Evolutionary conservation across 73 alveolate genomes (phyloP).

Genomic region (Paramecium pentaurelia): DNA sequence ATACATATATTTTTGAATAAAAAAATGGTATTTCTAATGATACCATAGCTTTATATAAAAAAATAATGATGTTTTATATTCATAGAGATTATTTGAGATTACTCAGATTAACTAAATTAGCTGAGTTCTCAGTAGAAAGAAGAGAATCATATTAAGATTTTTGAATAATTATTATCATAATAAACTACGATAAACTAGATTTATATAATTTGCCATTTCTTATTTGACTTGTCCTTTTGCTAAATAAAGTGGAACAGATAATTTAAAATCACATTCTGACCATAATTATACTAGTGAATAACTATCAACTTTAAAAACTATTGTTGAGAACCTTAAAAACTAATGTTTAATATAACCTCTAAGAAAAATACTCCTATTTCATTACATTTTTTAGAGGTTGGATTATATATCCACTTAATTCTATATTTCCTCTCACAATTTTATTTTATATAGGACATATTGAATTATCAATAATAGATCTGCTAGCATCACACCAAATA

Average conservation of each 20-base stretch:
- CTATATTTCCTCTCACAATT: not conserved
- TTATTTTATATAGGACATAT: not conserved
- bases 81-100: not conserved
- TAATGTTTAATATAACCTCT: not conserved
- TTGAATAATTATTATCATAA: not conserved
- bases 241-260: not conserved
- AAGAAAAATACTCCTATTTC: not conserved
- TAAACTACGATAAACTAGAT: conserved; percentile 13
- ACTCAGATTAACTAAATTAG: not conserved
- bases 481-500: conserved; percentile 43
- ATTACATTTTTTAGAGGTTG: not conserved
- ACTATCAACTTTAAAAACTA: not conserved
- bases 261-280: not conserved
- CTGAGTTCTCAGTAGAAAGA: not conserved
- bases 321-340: not conserved
- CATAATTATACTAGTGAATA: not conserved
- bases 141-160: not conserved
- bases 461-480: not conserved
- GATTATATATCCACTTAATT: not conserved
- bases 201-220: conserved; percentile 5
- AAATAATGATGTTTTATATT: not conserved
- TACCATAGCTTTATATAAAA: not conserved
- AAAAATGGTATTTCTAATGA: not conserved
- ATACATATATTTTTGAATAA: not conserved
- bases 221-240: not conserved